Percentiles rank a stretch among this genome's conserved stretches.
Conservation (phyloP, 2,329 filamentous ascomycete genomes). For the Rasamsonia emersonii region DNA sequence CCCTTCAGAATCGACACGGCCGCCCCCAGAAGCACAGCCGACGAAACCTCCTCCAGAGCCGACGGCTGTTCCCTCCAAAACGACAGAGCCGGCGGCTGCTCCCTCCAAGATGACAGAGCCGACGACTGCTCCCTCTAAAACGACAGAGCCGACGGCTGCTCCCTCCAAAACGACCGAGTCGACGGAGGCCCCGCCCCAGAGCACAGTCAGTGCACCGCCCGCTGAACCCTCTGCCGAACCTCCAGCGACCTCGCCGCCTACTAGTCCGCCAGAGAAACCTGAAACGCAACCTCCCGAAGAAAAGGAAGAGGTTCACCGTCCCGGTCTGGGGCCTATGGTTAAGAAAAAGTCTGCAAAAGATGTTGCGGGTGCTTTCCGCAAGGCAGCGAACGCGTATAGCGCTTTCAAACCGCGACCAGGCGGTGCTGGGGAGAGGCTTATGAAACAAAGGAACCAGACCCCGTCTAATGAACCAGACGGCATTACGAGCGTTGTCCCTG, state of each 20-base stretch:
- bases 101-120: slow-evolving; percentile 4
- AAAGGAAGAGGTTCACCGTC: slow-evolving; percentile 51
- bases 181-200: slow-evolving; percentile 2
- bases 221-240: background rate
- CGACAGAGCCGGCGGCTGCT: slow-evolving; percentile 13
- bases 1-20: slow-evolving; percentile 9
- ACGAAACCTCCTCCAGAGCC: slow-evolving; percentile 7
- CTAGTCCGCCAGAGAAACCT: slow-evolving; percentile 10
- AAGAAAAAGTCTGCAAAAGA: slow-evolving; percentile 67
- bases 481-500: slow-evolving; percentile 79
- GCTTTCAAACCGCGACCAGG: slow-evolving; percentile 82
- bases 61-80: slow-evolving; percentile 6
- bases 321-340: slow-evolving; percentile 84
- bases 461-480: slow-evolving; percentile 69
- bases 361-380: slow-evolving; percentile 67
- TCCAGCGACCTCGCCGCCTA: slow-evolving; percentile 6
- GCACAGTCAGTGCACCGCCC: background rate
- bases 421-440: slow-evolving; percentile 72
- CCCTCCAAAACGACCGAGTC: slow-evolving; percentile 16
- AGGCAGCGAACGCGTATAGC: slow-evolving; percentile 62
- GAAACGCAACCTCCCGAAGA: slow-evolving; percentile 27
- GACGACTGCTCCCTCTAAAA: slow-evolving; percentile 5
- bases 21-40: slow-evolving; percentile 11
- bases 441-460: slow-evolving; percentile 51
- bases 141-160: slow-evolving; percentile 13